A percentile compares a stretch with the other conserved stretches of the same genome.
phyloP scores from a whole-genome alignment of 768 basidiomycete genomes.

The Suillus bovinus region DNA sequence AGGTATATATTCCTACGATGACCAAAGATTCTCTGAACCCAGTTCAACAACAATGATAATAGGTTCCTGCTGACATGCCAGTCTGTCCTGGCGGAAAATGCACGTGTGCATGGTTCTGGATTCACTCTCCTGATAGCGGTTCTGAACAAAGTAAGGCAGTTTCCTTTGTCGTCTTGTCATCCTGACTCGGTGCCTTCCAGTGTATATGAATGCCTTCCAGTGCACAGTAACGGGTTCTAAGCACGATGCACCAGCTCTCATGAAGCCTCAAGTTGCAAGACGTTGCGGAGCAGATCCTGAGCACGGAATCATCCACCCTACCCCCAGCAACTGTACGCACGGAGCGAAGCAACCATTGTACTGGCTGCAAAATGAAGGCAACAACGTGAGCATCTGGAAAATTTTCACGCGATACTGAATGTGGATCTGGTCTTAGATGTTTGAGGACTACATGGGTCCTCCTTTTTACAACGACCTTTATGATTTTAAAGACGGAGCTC shows the following conservation, averaged over 20 bases:
- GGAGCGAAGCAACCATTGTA: conserved; percentile 42
- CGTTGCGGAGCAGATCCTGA: conserved; percentile 38
- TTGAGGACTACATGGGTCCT: conserved; percentile 29
- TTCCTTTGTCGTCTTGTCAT: neutral
- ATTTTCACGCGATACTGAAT: neutral
- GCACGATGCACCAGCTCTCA: conserved; percentile 29
- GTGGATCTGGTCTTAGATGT: conserved; percentile 23
- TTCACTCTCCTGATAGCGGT: conserved; percentile 37
- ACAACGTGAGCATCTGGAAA: conserved; percentile 35
- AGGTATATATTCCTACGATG: conserved; percentile 39
- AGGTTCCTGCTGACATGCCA: conserved; percentile 44
- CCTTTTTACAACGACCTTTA: conserved; percentile 40
- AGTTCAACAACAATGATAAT: conserved; percentile 34
- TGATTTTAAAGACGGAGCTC: conserved; percentile 45
- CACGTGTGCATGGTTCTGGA: conserved; percentile 46
- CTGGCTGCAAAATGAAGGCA: conserved; percentile 40
- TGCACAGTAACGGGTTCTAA: conserved; percentile 38
- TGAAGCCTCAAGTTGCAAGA: conserved; percentile 32
- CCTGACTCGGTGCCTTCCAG: conserved; percentile 15
- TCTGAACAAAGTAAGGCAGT: conserved; percentile 34
- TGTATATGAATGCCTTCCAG: conserved; percentile 42
- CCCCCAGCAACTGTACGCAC: conserved; percentile 38
- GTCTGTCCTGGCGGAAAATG: conserved; percentile 44
- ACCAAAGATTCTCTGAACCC: conserved; percentile 36
- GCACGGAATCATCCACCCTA: conserved; percentile 16